phyloP scores from a whole-genome alignment of 306 rosid species.

The Castanopsis chinensis region DNA sequence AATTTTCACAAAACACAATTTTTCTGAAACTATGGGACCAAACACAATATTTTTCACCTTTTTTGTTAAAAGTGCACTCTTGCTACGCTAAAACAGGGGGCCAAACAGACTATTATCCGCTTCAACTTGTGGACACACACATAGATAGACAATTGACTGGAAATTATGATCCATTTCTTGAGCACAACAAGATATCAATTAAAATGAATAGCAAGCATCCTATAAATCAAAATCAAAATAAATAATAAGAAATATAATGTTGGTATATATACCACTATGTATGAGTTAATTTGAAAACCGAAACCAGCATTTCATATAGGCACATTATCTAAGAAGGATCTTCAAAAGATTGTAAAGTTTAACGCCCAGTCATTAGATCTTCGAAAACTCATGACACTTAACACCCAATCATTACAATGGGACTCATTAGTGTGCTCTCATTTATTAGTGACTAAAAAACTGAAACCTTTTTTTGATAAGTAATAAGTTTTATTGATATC shows the following conservation, averaged over 20 bases:
- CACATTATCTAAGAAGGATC: not conserved
- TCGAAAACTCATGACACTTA: rapidly evolving
- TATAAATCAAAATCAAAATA: not conserved
- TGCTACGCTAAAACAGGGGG: rapidly evolving
- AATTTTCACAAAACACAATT: too few species aligned
- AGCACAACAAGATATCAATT: too few species aligned
- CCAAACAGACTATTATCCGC: not conserved
- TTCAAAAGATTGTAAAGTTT: not conserved
- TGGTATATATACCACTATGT: not conserved
- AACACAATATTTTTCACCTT: too few species aligned
- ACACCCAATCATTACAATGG: rapidly evolving
- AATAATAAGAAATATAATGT: not conserved
- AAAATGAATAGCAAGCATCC: not conserved
- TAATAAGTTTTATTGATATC: too few species aligned
- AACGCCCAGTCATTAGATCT: too few species aligned
- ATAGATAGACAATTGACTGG: too few species aligned
- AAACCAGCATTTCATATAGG: not conserved
- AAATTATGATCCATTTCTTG: too few species aligned
- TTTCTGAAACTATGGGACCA: too few species aligned
- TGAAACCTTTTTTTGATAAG: too few species aligned
- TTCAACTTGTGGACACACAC: not conserved
- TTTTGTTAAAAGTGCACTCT: too few species aligned
- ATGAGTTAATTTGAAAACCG: not conserved
- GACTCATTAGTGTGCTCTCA: too few species aligned
- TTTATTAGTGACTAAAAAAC: too few species aligned